These are phyloP conservation scores for Diplodia mutila DNA, from an alignment of 2,329 filamentous ascomycete genomes.

Conservation along the genomic window DNA sequence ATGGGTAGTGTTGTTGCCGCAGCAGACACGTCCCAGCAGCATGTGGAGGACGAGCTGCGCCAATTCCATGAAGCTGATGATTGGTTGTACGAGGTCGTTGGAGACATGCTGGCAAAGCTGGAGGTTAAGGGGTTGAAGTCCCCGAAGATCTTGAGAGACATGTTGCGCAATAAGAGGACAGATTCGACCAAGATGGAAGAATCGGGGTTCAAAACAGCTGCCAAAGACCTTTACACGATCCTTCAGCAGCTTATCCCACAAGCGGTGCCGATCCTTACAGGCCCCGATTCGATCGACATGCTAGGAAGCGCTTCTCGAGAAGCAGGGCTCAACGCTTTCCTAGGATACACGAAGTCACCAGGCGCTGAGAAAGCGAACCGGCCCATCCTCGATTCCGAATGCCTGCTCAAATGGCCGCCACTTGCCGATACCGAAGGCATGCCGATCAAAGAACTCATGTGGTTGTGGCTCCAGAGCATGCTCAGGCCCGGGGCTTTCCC, in stretches of 20 bases:
- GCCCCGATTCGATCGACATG: slow-evolving; percentile 54
- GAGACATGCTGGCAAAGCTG: slow-evolving; percentile 56
- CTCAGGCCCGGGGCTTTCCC: slow-evolving; percentile 47
- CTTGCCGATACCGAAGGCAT: background rate
- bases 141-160: slow-evolving; percentile 43
- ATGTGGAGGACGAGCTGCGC: slow-evolving; percentile 60
- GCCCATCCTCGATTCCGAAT: slow-evolving; percentile 44
- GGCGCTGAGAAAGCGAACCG: slow-evolving; percentile 46
- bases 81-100: slow-evolving; percentile 59
- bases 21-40: slow-evolving; percentile 55
- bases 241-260: slow-evolving; percentile 43
- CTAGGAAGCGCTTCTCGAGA: slow-evolving; percentile 54
- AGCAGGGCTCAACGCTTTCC: slow-evolving; percentile 58
- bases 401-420: slow-evolving; percentile 41
- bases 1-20: slow-evolving; percentile 51
- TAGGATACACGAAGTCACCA: slow-evolving; percentile 58
- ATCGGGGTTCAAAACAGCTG: slow-evolving; percentile 34
- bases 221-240: slow-evolving; percentile 48
- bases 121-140: slow-evolving; percentile 52
- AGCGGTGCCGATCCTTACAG: slow-evolving; percentile 53
- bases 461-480: slow-evolving; percentile 57
- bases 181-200: slow-evolving; percentile 5
- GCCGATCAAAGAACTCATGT: slow-evolving; percentile 54
- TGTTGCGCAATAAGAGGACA: slow-evolving; percentile 32
- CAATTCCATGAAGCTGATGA: slow-evolving; percentile 60